These are phyloP conservation scores for Gomphus bonarii DNA, from an alignment of 1,284 basidiomycete species.

Conservation along the genomic window DNA sequence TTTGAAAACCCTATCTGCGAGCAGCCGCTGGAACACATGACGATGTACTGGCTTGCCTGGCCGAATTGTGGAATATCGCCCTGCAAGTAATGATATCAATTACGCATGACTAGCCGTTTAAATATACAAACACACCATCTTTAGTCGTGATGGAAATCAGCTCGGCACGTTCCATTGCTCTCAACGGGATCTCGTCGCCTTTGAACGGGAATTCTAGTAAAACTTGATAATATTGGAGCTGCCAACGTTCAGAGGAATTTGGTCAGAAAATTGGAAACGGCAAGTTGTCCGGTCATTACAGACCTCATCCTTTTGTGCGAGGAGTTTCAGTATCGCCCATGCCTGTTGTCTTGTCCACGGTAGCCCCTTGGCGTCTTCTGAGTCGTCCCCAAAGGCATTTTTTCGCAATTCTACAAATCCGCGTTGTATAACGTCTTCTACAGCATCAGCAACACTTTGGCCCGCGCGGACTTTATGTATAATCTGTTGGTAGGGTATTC, in stretches of 20 bases:
- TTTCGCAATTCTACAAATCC: constrained; percentile 82
- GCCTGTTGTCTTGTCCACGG: constrained; percentile 84
- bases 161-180: constrained; percentile 85
- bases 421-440: constrained; percentile 79
- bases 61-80: constrained; percentile 74
- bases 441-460: constrained; percentile 64
- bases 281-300: constrained; percentile 11
- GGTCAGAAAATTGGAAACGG: not conserved
- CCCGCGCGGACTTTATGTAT: constrained; percentile 81
- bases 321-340: constrained; percentile 73
- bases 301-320: constrained; percentile 67
- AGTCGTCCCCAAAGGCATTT: constrained; percentile 87
- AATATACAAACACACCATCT: constrained; percentile 41
- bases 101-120: not conserved
- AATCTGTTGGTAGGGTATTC: constrained; percentile 33
- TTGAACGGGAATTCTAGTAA: constrained; percentile 87
- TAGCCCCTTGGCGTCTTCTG: constrained; percentile 73
- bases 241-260: not conserved
- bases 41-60: constrained; percentile 88
- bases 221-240: constrained; percentile 79
- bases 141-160: constrained; percentile 72
- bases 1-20: constrained; percentile 70
- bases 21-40: constrained; percentile 76
- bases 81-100: constrained; percentile 26
- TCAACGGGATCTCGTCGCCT: constrained; percentile 73